Evolutionary conservation across 768 basidiomycete species (phyloP).

Genomic region (Tulasnella sp.): DNA sequence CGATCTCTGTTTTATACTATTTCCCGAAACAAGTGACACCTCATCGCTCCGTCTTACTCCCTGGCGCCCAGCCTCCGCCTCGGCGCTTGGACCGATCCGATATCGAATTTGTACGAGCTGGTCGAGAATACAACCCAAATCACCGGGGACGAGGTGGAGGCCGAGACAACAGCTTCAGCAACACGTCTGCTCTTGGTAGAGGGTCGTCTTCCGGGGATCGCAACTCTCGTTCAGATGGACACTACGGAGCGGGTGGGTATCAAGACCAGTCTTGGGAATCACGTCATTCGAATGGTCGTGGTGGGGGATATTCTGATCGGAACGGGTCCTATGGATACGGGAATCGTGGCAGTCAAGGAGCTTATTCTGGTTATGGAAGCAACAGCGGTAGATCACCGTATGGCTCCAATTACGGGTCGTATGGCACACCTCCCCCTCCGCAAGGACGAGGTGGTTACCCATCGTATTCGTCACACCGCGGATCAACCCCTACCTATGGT

Average conservation of each 20-base stretch:
- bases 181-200: constrained; percentile 15
- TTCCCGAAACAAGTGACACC: constrained; percentile 82
- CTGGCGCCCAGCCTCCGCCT: constrained; percentile 49
- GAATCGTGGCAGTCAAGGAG: not conserved
- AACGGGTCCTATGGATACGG: not conserved
- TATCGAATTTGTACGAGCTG: constrained; percentile 49
- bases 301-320: not conserved
- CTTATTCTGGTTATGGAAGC: constrained; percentile 15
- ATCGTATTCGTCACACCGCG: not conserved
- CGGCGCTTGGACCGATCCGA: constrained; percentile 58
- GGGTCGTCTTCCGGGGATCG: not conserved
- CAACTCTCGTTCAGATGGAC: not conserved
- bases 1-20: constrained; percentile 75
- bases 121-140: constrained; percentile 19
- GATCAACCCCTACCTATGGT: not conserved
- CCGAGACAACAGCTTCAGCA: constrained; percentile 2
- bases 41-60: constrained; percentile 74
- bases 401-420: not conserved
- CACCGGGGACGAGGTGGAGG: constrained; percentile 22
- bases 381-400: not conserved
- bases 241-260: constrained; percentile 38
- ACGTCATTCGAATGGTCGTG: not conserved
- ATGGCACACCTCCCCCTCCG: not conserved
- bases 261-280: constrained; percentile 1
- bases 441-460: not conserved